These are phyloP conservation scores for Neofusicoccum umdonicola DNA, from an alignment of 2,329 filamentous ascomycete species.

Conservation along the genomic window DNA sequence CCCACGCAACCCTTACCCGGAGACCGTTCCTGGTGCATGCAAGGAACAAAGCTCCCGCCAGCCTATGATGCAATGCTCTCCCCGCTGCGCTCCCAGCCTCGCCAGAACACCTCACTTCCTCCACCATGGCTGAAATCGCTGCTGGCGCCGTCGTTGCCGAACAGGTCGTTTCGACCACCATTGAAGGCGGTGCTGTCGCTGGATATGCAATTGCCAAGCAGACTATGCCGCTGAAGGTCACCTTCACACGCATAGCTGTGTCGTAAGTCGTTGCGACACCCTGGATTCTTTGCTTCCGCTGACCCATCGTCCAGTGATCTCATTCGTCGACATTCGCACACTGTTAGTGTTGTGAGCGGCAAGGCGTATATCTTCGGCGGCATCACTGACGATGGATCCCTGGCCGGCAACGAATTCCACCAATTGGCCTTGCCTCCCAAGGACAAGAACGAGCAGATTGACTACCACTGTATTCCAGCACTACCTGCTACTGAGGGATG, in stretches of 20 bases:
- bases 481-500: conserved; percentile 31
- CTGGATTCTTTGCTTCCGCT: conserved; percentile 17
- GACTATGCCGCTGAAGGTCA: conserved; percentile 43
- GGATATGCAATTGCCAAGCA: conserved; percentile 44
- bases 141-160: conserved; percentile 40
- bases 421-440: conserved; percentile 33
- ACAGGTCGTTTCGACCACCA: conserved; percentile 39
- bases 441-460: conserved; percentile 31
- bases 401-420: conserved; percentile 45
- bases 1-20: background rate
- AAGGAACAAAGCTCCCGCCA: conserved; percentile 3
- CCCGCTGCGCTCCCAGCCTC: background rate
- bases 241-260: conserved; percentile 41
- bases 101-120: background rate
- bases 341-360: conserved; percentile 39
- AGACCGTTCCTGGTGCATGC: background rate
- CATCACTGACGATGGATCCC: conserved; percentile 31
- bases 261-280: conserved; percentile 34
- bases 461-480: conserved; percentile 44
- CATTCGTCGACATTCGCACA: conserved; percentile 38
- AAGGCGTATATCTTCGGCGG: conserved; percentile 49
- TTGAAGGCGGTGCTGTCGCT: conserved; percentile 37
- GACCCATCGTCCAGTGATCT: conserved; percentile 25
- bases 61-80: conserved; percentile 5
- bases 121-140: conserved; percentile 40